A percentile compares a stretch with the other conserved stretches of the same genome.
Conservation (phyloP, 192 early-diverging fungal genomes). For the Cladochytrium replicatum region DNA sequence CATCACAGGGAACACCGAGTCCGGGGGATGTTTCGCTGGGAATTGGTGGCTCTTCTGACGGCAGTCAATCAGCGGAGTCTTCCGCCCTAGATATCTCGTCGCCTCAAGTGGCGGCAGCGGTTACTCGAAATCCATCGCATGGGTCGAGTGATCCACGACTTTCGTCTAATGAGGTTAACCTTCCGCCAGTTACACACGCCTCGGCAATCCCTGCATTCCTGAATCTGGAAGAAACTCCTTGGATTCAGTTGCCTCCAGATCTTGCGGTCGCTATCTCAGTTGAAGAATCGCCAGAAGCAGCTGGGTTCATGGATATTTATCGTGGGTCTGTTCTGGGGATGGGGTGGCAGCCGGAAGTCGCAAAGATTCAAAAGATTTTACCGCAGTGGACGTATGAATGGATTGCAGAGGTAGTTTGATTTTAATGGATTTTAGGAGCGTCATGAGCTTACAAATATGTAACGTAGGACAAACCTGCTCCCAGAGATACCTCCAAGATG, state of each 20-base stretch:
- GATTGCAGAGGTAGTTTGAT: conserved; percentile 40
- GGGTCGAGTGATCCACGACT: background rate
- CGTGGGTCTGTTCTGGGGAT: conserved; percentile 48
- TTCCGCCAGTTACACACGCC: background rate
- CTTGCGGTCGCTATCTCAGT: conserved; percentile 60
- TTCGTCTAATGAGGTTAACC: background rate
- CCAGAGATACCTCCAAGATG: conserved; percentile 72
- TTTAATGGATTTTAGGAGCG: background rate
- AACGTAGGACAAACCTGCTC: conserved; percentile 48
- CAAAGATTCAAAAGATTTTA: conserved; percentile 51
- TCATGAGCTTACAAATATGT: background rate
- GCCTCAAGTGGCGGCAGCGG: background rate
- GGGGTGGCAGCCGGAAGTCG: conserved; percentile 18
- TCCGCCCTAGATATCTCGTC: background rate
- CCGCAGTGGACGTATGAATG: conserved; percentile 83
- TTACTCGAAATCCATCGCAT: background rate
- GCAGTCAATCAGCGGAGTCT: background rate
- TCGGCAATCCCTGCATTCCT: background rate
- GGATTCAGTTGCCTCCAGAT: conserved; percentile 47
- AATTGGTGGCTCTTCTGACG: too few relatives aligned
- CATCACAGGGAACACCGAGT: too few relatives aligned
- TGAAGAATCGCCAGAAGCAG: conserved; percentile 66
- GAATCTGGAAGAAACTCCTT: conserved; percentile 52
- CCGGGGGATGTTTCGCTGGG: too few relatives aligned
- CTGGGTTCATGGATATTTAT: conserved; percentile 60